These are phyloP conservation scores for Cutaneotrichosporon sp. DNA, from an alignment of 1,284 basidiomycete genomes.

Conservation along the genomic window DNA sequence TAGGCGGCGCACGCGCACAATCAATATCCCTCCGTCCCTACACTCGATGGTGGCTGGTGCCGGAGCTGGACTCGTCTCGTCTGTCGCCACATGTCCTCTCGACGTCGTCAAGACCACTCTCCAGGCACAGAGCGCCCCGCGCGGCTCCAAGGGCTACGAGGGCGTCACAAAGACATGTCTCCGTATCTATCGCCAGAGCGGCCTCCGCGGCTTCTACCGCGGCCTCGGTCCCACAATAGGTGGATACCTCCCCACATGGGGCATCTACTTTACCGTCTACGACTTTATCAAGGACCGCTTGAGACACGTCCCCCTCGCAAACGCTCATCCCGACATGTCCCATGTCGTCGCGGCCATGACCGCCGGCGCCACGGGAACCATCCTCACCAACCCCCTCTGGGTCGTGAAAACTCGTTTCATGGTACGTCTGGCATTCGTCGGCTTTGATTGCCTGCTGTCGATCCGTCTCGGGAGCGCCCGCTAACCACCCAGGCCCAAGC, in stretches of 20 bases:
- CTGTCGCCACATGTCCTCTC: constrained; percentile 90
- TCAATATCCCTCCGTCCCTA: constrained; percentile 31
- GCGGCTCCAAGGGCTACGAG: constrained; percentile 64
- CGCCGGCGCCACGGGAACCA: constrained; percentile 82
- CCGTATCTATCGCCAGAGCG: constrained; percentile 66
- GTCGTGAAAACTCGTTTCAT: constrained; percentile 96
- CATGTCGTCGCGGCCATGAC: constrained; percentile 90
- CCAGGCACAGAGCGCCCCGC: constrained; percentile 74
- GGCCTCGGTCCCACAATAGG: constrained; percentile 91
- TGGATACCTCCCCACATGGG: constrained; percentile 94
- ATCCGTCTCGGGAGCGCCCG: no score
- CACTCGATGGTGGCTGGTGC: constrained; percentile 53
- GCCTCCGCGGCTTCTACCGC: constrained; percentile 80
- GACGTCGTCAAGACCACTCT: constrained; percentile 97
- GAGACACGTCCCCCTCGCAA: constrained; percentile 49
- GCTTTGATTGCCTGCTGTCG: neutral
- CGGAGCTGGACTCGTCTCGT: constrained; percentile 74
- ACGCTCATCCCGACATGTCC: constrained; percentile 27
- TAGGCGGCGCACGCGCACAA: neutral
- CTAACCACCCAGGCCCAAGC: constrained; percentile 39
- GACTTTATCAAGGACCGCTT: constrained; percentile 82
- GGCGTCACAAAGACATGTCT: constrained; percentile 72
- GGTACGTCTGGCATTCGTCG: constrained; percentile 52
- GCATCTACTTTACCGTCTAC: constrained; percentile 96
- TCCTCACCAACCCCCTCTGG: constrained; percentile 90